Base-by-base conservation (phyloP, 352 stramenopile genomes). In the Phytophthora brassicae region DNA sequence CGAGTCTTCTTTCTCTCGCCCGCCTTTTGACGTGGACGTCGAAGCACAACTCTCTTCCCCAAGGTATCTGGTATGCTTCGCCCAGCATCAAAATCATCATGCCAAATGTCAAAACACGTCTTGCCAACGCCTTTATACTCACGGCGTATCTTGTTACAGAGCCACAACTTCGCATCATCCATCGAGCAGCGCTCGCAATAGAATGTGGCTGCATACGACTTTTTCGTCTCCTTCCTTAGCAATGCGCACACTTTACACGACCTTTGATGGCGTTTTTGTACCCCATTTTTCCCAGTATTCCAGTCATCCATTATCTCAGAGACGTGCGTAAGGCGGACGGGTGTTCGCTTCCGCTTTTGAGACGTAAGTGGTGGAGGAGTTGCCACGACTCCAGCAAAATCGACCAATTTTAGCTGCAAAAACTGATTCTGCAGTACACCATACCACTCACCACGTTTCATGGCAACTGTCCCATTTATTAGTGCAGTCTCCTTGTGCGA, bases 141-240 rank as follows among this genome's bases (percentile, higher is more conserved):
- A 17, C 11, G 33, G n/a, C 33, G 33, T 17, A 39, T 2, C 33
- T 39, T 39, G 33, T 39, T 39, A 39, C 33, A 39, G 2, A 39
- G 33, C 33, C 33, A 39, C n/a, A n/a, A n/a, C n/a, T 65, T 65
- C 7, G 42, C 56, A 55, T 54, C 13, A n/a, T 65, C n/a, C n/a
- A n/a, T n/a, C n/a, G n/a, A n/a, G n/a, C n/a, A n/a, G n/a, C n/a
- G n/a, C n/a, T n/a, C n/a, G n/a, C n/a, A n/a, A n/a, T n/a, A n/a
- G n/a, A n/a, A n/a, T n/a, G n/a, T n/a, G n/a, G n/a, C n/a, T n/a
- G n/a, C n/a, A n/a, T n/a, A n/a, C n/a, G n/a, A n/a, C n/a, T n/a
- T n/a, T n/a, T n/a, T n/a, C n/a, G n/a, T n/a, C n/a, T n/a, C n/a
- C n/a, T n/a, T n/a, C n/a, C n/a, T n/a, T n/a, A n/a, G n/a, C n/a